These are phyloP conservation scores for Monilinia aucupariae DNA, from an alignment of 2,329 filamentous ascomycete genomes.

Conservation along the genomic window DNA sequence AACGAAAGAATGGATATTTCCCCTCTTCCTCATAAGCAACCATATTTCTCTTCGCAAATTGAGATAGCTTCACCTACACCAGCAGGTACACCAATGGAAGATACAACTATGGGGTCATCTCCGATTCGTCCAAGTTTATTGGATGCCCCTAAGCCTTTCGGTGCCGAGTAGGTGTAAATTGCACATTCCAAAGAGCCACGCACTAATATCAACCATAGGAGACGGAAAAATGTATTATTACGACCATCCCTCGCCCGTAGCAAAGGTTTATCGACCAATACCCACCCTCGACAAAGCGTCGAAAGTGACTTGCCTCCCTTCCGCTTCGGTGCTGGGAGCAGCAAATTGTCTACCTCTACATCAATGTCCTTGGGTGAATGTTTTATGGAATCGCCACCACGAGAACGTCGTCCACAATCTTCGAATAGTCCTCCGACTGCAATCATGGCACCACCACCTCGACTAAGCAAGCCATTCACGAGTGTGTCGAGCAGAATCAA, in stretches of 20 bases:
- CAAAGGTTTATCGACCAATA: slow-evolving; percentile 68
- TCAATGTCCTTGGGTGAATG: slow-evolving; percentile 72
- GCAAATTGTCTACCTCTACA: slow-evolving; percentile 45
- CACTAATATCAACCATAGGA: slow-evolving; percentile 41
- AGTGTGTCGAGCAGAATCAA: slow-evolving; percentile 54
- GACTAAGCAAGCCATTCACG: slow-evolving; percentile 60
- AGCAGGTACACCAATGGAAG: slow-evolving; percentile 40
- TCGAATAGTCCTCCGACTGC: slow-evolving; percentile 53
- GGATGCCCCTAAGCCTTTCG: slow-evolving; percentile 45
- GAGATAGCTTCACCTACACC: slow-evolving; percentile 70
- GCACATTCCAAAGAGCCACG: slow-evolving; percentile 20
- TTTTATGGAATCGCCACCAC: slow-evolving; percentile 71
- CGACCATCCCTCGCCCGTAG: slow-evolving; percentile 69
- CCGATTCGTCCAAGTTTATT: slow-evolving; percentile 44
- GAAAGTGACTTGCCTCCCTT: slow-evolving; percentile 68
- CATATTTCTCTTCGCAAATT: slow-evolving; percentile 55
- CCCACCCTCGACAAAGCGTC: slow-evolving; percentile 54
- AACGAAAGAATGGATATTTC: slow-evolving; percentile 90
- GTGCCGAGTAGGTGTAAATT: slow-evolving; percentile 47
- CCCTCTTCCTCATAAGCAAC: slow-evolving; percentile 79
- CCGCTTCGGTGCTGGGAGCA: slow-evolving; percentile 58
- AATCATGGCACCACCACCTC: slow-evolving; percentile 51
- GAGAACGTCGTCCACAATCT: slow-evolving; percentile 58
- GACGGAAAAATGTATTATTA: slow-evolving; percentile 61
- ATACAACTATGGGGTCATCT: slow-evolving; percentile 53